Conservation (phyloP, 2,329 filamentous ascomycete genomes). For the Fusarium miscanthi region DNA sequence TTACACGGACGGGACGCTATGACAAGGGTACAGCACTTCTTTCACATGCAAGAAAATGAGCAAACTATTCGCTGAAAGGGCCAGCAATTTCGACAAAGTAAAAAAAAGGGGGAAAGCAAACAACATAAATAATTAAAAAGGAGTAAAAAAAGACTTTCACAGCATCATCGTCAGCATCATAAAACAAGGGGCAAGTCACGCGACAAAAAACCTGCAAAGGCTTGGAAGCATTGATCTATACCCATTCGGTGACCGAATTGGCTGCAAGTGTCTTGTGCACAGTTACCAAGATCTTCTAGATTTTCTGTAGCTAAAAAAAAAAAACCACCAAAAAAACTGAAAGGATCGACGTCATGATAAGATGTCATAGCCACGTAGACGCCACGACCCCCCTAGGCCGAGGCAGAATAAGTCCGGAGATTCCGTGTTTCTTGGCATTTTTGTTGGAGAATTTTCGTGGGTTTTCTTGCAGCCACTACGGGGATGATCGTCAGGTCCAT, state of each 20-base stretch:
- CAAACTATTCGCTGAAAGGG: constrained; percentile 14
- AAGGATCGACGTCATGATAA: constrained; percentile 26
- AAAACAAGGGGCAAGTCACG: constrained; percentile 38
- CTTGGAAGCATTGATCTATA: constrained; percentile 23
- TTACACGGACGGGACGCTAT: constrained; percentile 19
- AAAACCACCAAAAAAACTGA: background rate
- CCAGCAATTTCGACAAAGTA: background rate
- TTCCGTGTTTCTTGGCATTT: constrained; percentile 18
- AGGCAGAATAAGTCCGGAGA: constrained; percentile 10
- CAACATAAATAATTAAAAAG: background rate
- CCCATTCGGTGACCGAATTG: constrained; percentile 41
- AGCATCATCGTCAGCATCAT: constrained; percentile 8
- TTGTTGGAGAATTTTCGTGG: background rate
- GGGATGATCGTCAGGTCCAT: constrained; percentile 15
- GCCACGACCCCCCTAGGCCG: constrained; percentile 7
- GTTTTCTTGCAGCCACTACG: background rate
- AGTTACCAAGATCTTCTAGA: constrained; percentile 23
- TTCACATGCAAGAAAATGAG: constrained; percentile 35
- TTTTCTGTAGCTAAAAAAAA: background rate
- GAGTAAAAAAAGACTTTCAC: background rate
- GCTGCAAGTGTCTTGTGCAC: constrained; percentile 42
- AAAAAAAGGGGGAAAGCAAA: background rate
- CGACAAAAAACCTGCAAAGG: constrained; percentile 30
- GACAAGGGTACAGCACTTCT: constrained; percentile 2
- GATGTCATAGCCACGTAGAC: constrained; percentile 8